phyloP scores from a whole-genome alignment of 169 alveolate species.

The Amoebophrya sp. region DNA sequence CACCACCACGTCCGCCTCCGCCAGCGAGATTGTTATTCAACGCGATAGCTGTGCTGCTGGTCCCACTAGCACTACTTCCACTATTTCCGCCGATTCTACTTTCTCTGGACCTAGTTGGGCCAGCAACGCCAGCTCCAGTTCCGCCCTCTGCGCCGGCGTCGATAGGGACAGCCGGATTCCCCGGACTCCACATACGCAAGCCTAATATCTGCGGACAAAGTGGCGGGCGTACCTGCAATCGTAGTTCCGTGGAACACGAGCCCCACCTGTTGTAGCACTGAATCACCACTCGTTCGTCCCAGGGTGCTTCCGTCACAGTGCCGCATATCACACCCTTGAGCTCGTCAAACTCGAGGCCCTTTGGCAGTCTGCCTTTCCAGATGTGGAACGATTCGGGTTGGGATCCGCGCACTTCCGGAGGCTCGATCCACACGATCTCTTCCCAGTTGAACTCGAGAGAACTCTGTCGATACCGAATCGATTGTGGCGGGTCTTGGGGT shows the following conservation, averaged over 20 bases:
- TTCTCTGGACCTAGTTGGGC: too few relatives aligned
- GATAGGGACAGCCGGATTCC: background rate
- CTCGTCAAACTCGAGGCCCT: conserved; percentile 22
- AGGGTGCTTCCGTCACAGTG: background rate
- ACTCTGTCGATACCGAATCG: background rate
- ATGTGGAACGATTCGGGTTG: background rate
- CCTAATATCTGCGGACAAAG: background rate
- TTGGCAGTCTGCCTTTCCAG: background rate
- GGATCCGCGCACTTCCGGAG: background rate
- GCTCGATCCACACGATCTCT: background rate
- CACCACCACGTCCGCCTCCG: too few relatives aligned
- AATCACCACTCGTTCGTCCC: background rate
- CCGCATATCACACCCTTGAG: background rate
- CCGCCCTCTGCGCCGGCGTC: conserved; percentile 14
- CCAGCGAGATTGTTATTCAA: too few relatives aligned
- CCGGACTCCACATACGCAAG: background rate
- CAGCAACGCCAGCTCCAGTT: too few relatives aligned
- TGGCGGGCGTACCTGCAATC: background rate
- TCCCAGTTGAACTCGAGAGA: background rate
- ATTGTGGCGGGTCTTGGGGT: background rate
- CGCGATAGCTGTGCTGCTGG: too few relatives aligned
- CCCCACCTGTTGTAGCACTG: conserved; percentile 12
- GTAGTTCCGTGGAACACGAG: background rate
- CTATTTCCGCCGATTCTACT: too few relatives aligned
- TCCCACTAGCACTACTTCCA: too few relatives aligned